Evolutionary conservation across 306 rosid genomes (phyloP).

Genomic region (Vigna radiata): DNA sequence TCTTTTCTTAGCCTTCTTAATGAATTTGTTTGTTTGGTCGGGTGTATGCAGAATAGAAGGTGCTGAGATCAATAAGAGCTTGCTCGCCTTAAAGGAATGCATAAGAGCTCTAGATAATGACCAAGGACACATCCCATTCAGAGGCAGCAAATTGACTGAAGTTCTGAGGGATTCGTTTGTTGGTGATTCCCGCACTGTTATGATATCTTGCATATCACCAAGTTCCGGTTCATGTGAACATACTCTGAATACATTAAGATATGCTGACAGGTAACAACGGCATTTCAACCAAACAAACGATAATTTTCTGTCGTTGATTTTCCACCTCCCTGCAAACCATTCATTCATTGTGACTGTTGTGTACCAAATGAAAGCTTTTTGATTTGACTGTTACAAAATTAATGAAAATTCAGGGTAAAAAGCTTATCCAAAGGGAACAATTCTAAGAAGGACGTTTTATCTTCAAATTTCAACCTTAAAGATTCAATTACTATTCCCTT

Average conservation of each 20-base stretch:
- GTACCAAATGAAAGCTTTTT: background rate
- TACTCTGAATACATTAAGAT: slow-evolving; percentile 90
- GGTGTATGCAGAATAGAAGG: slow-evolving; percentile 86
- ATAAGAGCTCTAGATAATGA: slow-evolving; percentile 95
- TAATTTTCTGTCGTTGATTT: slow-evolving; percentile 36
- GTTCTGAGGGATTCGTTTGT: slow-evolving; percentile 95
- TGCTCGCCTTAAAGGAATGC: slow-evolving; percentile 94
- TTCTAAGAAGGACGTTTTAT: slow-evolving; percentile 73
- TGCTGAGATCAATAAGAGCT: slow-evolving; percentile 96
- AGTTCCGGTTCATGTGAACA: slow-evolving; percentile 95
- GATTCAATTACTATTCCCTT: slow-evolving; percentile 75
- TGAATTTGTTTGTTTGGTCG: slow-evolving; percentile 23
- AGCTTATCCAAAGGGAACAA: slow-evolving; percentile 87
- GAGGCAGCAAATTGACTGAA: slow-evolving; percentile 95
- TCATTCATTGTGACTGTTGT: background rate
- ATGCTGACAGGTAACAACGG: slow-evolving; percentile 81
- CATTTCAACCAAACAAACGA: background rate
- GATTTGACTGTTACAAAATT: slow-evolving; percentile 26
- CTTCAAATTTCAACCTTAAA: slow-evolving; percentile 71
- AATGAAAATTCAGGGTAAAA: slow-evolving; percentile 69
- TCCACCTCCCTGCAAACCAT: background rate
- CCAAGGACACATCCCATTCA: slow-evolving; percentile 96
- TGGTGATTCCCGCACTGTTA: slow-evolving; percentile 89
- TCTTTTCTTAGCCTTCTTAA: slow-evolving; percentile 18
- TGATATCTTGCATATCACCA: slow-evolving; percentile 96